These are phyloP conservation scores for Botryotinia narcissicola DNA, from an alignment of 2,329 filamentous ascomycete species.

Conservation along the genomic window DNA sequence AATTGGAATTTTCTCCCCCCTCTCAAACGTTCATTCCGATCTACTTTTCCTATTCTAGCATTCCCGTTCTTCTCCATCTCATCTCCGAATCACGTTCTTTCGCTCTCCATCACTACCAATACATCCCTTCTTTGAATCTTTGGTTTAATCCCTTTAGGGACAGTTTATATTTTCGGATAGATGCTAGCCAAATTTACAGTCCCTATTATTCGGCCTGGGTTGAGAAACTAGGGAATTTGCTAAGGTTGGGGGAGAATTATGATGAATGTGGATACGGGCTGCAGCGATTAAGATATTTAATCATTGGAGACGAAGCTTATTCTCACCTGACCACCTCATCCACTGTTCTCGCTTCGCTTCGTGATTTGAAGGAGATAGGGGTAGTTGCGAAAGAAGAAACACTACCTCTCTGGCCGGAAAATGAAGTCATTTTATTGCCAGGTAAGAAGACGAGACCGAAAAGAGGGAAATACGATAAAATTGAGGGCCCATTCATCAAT, in stretches of 20 bases:
- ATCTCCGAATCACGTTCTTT: slow-evolving; percentile 2
- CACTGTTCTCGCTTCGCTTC: not conserved
- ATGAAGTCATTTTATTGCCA: not conserved
- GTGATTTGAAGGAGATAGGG: not conserved
- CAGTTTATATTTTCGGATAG: slow-evolving; percentile 3
- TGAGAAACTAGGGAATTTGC: not conserved
- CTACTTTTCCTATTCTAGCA: slow-evolving; percentile 2
- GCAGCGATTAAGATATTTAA: not conserved
- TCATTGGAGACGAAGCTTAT: not conserved
- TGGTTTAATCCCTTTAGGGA: not conserved
- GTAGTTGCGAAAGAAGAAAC: not conserved
- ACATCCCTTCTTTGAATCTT: not conserved
- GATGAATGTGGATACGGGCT: not conserved
- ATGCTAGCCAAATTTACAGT: not conserved
- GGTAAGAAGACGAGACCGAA: not conserved
- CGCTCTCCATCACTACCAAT: slow-evolving; percentile 4
- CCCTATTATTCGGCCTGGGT: not conserved
- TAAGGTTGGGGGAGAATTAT: not conserved
- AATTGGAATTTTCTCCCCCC: not conserved
- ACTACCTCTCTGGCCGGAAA: not conserved
- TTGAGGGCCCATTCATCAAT: not conserved
- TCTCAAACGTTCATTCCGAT: slow-evolving; percentile 3
- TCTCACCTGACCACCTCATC: not conserved
- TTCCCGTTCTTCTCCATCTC: not conserved
- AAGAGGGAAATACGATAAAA: not conserved